A percentile compares a stretch with the other conserved stretches of the same genome.
phyloP scores from a whole-genome alignment of 2,329 filamentous ascomycete species.

The Cordyceps militaris region DNA sequence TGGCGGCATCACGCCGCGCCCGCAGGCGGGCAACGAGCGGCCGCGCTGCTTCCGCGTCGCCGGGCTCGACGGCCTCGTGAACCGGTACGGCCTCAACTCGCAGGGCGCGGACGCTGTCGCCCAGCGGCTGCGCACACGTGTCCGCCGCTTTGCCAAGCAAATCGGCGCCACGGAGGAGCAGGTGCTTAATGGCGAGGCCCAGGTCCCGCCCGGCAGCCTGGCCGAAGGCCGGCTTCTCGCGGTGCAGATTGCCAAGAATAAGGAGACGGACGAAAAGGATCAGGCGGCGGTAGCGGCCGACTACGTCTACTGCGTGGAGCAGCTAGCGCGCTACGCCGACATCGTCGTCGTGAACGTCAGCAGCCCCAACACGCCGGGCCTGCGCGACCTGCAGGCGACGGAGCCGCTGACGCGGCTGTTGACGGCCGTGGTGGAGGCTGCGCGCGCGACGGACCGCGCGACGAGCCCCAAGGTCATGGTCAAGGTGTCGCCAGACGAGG shows the following conservation, averaged over 20 bases:
- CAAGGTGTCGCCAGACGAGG: slow-evolving; percentile 95
- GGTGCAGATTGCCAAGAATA: slow-evolving; percentile 97
- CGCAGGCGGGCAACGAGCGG: slow-evolving; percentile 80
- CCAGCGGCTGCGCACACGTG: slow-evolving; percentile 65
- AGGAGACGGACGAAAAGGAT: slow-evolving; percentile 77
- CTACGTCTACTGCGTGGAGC: slow-evolving; percentile 84
- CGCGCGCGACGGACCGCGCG: slow-evolving; percentile 59
- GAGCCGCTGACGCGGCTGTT: slow-evolving; percentile 78
- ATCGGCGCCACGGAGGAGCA: slow-evolving; percentile 63
- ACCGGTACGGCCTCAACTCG: slow-evolving; percentile 93
- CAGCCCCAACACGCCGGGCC: slow-evolving; percentile 88
- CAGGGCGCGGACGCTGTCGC: slow-evolving; percentile 84
- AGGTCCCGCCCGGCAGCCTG: slow-evolving; percentile 77
- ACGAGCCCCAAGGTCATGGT: slow-evolving; percentile 75
- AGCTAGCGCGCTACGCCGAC: slow-evolving; percentile 81
- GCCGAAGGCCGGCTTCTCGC: slow-evolving; percentile 68
- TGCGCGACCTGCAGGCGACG: slow-evolving; percentile 77
- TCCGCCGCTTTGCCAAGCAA: slow-evolving; percentile 67
- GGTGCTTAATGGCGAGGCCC: slow-evolving; percentile 70
- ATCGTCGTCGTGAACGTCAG: slow-evolving; percentile 98
- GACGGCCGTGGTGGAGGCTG: slow-evolving; percentile 73
- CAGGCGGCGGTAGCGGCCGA: slow-evolving; percentile 71
- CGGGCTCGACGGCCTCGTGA: slow-evolving; percentile 80
- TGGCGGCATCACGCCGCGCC: slow-evolving; percentile 79
- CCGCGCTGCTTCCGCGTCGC: slow-evolving; percentile 85